A percentile compares a stretch with the other conserved stretches of the same genome.
These are phyloP conservation scores for Cryptococcus sp. DNA, from an alignment of 1,284 basidiomycete species.

Conservation along the genomic window DNA sequence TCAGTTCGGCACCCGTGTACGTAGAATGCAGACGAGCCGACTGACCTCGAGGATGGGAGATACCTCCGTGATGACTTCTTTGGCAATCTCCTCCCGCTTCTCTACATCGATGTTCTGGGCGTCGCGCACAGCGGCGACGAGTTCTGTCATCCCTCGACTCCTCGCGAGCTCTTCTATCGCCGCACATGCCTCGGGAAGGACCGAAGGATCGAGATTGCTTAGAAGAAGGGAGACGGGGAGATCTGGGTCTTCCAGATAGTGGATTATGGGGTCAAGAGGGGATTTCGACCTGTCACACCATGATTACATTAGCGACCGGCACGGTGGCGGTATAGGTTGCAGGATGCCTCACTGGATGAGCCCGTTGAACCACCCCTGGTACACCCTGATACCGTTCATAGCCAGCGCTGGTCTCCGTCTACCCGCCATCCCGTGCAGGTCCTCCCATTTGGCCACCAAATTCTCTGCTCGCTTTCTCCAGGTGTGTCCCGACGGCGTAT, in stretches of 20 bases:
- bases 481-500: slow-evolving; percentile 8
- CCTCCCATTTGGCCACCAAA: slow-evolving; percentile 38
- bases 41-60: slow-evolving; percentile 35
- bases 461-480: slow-evolving; percentile 26
- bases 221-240: slow-evolving; percentile 23
- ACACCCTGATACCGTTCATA: slow-evolving; percentile 38
- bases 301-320: slow-evolving; percentile 1
- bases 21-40: not conserved
- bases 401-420: too few species aligned
- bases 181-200: slow-evolving; percentile 30
- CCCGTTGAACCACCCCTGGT: slow-evolving; percentile 45
- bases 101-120: slow-evolving; percentile 29
- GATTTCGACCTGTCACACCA: slow-evolving; percentile 25
- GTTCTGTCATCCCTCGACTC: slow-evolving; percentile 11
- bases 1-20: not conserved
- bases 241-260: slow-evolving; percentile 25
- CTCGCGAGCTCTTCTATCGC: slow-evolving; percentile 25
- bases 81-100: slow-evolving; percentile 24
- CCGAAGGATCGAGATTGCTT: slow-evolving; percentile 23
- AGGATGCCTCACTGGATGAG: slow-evolving; percentile 31
- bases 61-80: slow-evolving; percentile 36
- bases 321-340: not conserved
- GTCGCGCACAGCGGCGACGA: slow-evolving; percentile 23
- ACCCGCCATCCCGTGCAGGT: slow-evolving; percentile 6
- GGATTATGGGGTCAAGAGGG: slow-evolving; percentile 28